Evolutionary conservation across 2,329 filamentous ascomycete genomes (phyloP).

Genomic region (Xylariaceae sp.): DNA sequence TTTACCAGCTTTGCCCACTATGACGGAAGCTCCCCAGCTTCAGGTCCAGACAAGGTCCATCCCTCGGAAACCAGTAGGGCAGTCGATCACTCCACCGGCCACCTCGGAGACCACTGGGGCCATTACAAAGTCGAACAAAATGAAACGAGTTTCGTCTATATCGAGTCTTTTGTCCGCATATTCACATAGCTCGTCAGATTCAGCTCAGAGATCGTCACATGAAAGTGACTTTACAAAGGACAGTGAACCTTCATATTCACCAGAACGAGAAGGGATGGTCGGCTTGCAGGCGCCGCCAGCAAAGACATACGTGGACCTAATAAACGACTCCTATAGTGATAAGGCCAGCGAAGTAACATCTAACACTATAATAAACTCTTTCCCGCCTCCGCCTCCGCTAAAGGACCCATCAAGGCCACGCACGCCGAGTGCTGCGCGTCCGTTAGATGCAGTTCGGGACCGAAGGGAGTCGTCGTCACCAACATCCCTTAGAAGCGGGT

Average conservation of each 20-base stretch:
- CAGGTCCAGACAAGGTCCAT: constrained; percentile 42
- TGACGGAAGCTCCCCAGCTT: constrained; percentile 31
- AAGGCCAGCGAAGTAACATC: constrained; percentile 26
- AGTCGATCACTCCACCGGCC: constrained; percentile 17
- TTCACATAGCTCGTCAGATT: constrained; percentile 54
- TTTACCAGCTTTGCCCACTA: constrained; percentile 41
- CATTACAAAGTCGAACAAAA: constrained; percentile 30
- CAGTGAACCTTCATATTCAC: constrained; percentile 44
- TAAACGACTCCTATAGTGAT: constrained; percentile 36
- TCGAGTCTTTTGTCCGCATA: constrained; percentile 64
- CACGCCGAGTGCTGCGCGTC: constrained; percentile 33
- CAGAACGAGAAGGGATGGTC: constrained; percentile 36
- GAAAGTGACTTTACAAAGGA: constrained; percentile 46
- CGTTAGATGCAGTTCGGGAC: constrained; percentile 14
- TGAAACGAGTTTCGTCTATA: constrained; percentile 55
- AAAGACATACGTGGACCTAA: constrained; percentile 33
- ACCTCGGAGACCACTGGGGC: constrained; percentile 16
- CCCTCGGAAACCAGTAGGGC: constrained; percentile 45
- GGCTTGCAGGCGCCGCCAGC: constrained; percentile 29
- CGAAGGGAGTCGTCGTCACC: constrained; percentile 23
- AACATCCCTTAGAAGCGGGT: constrained; percentile 30
- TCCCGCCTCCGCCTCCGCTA: constrained; percentile 40
- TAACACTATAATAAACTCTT: constrained; percentile 31
- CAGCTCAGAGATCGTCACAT: constrained; percentile 49
- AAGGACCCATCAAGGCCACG: constrained; percentile 38